A percentile compares a stretch with the other conserved stretches of the same genome.
Evolutionary conservation across 768 basidiomycete genomes (phyloP).

Genomic region (Hericium coralloides): DNA sequence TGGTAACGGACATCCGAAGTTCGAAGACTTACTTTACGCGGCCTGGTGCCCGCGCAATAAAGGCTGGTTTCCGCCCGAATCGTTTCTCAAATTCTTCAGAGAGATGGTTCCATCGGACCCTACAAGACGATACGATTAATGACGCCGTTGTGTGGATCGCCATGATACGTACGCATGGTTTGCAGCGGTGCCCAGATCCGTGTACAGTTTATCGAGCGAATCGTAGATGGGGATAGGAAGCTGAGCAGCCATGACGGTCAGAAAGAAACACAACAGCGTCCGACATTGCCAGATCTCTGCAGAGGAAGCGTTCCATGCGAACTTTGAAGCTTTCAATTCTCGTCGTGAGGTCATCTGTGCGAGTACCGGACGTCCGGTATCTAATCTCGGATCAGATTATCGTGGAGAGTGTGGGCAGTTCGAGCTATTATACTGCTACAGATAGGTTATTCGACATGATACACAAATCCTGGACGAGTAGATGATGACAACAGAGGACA

Average conservation of each 20-base stretch:
- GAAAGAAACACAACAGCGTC: background rate
- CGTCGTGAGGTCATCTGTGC: no score
- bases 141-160: background rate
- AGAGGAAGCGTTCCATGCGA: no score
- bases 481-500: no score
- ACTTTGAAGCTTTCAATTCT: no score
- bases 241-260: conserved; percentile 39
- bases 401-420: no score
- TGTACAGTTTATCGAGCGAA: conserved; percentile 46
- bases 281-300: no score
- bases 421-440: no score
- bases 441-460: no score
- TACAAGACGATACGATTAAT: conserved; percentile 9
- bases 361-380: no score
- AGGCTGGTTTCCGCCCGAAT: conserved; percentile 59
- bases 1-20: background rate
- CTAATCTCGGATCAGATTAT: no score
- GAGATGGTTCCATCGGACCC: conserved; percentile 52
- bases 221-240: conserved; percentile 55
- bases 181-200: conserved; percentile 41
- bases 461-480: no score
- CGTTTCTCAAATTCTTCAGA: conserved; percentile 49
- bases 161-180: conserved; percentile 10
- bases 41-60: conserved; percentile 72
- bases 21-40: conserved; percentile 69